These are phyloP conservation scores for Mucor racemosus DNA, from an alignment of 371 early-diverging fungal genomes.

Conservation along the genomic window DNA sequence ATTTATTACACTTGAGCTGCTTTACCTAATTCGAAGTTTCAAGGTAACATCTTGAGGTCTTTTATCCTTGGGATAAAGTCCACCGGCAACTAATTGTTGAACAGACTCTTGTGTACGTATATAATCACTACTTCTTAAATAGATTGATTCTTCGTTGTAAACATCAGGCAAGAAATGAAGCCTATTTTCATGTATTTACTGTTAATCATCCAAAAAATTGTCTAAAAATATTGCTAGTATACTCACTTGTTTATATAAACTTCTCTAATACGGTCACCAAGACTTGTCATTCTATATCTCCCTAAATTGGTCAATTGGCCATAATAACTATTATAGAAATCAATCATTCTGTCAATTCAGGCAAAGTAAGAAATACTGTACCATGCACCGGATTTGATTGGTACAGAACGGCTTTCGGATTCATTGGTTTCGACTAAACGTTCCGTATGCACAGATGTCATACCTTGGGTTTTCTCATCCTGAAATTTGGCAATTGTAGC, in stretches of 20 bases:
- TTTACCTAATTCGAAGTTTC: conserved; percentile 49
- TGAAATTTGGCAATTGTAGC: conserved; percentile 47
- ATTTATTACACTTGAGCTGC: background rate
- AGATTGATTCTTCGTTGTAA: conserved; percentile 49
- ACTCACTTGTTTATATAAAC: conserved; percentile 66
- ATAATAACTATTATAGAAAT: conserved; percentile 49
- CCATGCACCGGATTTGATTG: conserved; percentile 41
- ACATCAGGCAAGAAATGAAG: conserved; percentile 48
- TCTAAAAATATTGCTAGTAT: background rate
- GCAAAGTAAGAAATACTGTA: conserved; percentile 20
- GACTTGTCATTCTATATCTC: conserved; percentile 58
- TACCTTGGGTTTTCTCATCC: conserved; percentile 7
- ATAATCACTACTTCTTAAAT: conserved; percentile 73
- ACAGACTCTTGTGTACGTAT: conserved; percentile 77
- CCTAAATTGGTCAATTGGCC: conserved; percentile 84
- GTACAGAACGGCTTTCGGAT: conserved; percentile 23
- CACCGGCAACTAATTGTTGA: conserved; percentile 68
- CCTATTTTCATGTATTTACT: conserved; percentile 13
- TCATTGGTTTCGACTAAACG: conserved; percentile 40
- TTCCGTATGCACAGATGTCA: conserved; percentile 25
- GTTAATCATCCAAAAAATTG: no score
- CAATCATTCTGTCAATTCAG: background rate
- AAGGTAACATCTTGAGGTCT: conserved; percentile 33
- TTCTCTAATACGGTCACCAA: conserved; percentile 66
- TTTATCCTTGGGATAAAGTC: conserved; percentile 64